phyloP scores from a whole-genome alignment of 495 filamentous ascomycete species.

The Penicillium chermesinum region DNA sequence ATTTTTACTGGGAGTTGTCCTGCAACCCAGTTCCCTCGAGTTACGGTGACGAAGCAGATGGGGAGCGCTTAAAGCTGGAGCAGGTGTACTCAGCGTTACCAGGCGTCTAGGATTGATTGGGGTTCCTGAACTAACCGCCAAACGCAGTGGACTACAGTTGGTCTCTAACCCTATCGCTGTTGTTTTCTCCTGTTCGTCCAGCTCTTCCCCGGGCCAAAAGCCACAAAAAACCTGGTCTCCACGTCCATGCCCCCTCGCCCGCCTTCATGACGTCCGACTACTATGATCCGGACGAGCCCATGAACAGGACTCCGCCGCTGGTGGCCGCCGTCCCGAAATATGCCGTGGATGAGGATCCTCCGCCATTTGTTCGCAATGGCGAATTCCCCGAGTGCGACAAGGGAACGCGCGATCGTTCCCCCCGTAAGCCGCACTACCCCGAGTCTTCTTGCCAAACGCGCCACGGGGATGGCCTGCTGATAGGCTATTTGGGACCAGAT shows the following conservation, averaged over 20 bases:
- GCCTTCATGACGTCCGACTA: constrained; percentile 37
- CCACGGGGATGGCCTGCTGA: constrained; percentile 44
- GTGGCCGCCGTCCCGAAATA: constrained; percentile 19
- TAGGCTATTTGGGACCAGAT: constrained; percentile 41
- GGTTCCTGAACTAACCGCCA: too few species aligned
- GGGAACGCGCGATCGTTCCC: constrained; percentile 28
- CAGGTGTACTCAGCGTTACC: too few species aligned
- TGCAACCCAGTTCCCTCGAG: too few species aligned
- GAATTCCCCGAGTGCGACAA: constrained; percentile 9
- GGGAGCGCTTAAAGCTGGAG: too few species aligned
- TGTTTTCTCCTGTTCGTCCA: neutral
- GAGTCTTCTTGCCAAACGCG: constrained; percentile 28
- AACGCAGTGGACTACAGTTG: too few species aligned
- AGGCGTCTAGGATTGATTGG: too few species aligned
- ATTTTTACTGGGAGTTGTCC: too few species aligned
- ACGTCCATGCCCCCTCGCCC: constrained; percentile 7
- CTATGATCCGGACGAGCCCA: constrained; percentile 45
- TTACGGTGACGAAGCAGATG: too few species aligned
- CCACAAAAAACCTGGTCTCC: too few species aligned
- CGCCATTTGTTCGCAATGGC: constrained; percentile 25
- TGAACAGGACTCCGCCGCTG: constrained; percentile 29
- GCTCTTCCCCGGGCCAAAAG: too few species aligned
- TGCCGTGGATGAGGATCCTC: constrained; percentile 19
- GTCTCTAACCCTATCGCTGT: too few species aligned
- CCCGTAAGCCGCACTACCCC: constrained; percentile 34